Evolutionary conservation across 495 filamentous ascomycete genomes (phyloP).

Genomic region (Arthonia radiata): DNA sequence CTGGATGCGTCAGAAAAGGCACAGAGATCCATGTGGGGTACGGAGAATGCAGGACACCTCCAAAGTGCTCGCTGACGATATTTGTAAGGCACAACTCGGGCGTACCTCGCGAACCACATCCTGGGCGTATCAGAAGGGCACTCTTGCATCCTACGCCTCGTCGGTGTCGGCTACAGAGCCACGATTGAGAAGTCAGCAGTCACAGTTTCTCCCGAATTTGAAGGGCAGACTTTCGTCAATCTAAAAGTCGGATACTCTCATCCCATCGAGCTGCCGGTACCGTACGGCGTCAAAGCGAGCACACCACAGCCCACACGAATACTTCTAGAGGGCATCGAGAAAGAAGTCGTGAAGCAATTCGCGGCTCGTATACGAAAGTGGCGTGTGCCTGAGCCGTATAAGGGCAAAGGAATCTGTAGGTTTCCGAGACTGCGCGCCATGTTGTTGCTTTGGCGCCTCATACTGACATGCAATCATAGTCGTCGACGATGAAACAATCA

Average conservation of each 20-base stretch:
- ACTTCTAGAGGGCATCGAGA: constrained; percentile 65
- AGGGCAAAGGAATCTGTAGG: constrained; percentile 99
- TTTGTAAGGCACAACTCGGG: constrained; percentile 52
- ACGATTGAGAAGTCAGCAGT: constrained; percentile 53
- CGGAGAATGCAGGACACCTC: constrained; percentile 10
- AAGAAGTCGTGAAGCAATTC: constrained; percentile 65
- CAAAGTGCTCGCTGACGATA: constrained; percentile 1
- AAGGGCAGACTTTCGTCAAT: constrained; percentile 64
- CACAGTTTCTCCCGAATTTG: constrained; percentile 38
- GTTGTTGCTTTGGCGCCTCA: too few relatives aligned
- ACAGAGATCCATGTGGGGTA: constrained; percentile 97
- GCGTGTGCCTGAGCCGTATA: constrained; percentile 89
- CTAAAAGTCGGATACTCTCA: constrained; percentile 93
- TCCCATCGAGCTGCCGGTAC: constrained; percentile 69
- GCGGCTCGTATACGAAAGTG: constrained; percentile 70
- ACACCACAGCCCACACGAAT: constrained; percentile 87
- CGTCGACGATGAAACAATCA: constrained; percentile 89
- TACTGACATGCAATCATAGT: too few relatives aligned
- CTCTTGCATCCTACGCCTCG: constrained; percentile 68
- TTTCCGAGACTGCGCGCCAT: too few relatives aligned
- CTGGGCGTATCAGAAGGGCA: constrained; percentile 91
- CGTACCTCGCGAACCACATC: constrained; percentile 72
- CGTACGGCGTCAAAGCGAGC: constrained; percentile 60
- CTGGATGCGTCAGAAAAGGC: constrained; percentile 33
- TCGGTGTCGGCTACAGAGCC: constrained; percentile 92